Conservation (phyloP, 2,329 filamentous ascomycete genomes). For the Tolypocladium endophyticum region DNA sequence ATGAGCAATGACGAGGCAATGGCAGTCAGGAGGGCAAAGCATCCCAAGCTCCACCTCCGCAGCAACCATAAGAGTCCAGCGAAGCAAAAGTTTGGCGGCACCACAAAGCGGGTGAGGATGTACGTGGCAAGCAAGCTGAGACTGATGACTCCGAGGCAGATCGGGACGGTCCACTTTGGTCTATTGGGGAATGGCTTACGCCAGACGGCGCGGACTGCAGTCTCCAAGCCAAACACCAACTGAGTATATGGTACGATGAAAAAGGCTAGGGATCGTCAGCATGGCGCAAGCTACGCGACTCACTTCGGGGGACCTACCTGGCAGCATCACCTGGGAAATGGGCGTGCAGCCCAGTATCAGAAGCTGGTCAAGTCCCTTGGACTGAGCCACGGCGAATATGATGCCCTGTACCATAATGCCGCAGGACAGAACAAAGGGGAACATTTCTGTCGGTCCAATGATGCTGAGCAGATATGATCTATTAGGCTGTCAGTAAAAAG, state of each 20-base stretch:
- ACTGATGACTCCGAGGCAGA: slow-evolving; percentile 42
- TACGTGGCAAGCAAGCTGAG: slow-evolving; percentile 45
- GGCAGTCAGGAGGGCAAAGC: slow-evolving; percentile 41
- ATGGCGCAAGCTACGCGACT: background rate
- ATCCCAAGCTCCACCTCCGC: slow-evolving; percentile 46
- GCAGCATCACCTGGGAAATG: slow-evolving; percentile 48
- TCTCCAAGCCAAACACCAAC: slow-evolving; percentile 54
- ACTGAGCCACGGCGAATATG: slow-evolving; percentile 46
- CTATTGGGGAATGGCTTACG: slow-evolving; percentile 46
- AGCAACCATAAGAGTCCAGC: slow-evolving; percentile 60
- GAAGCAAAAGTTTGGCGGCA: slow-evolving; percentile 51
- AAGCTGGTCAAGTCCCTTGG: slow-evolving; percentile 40
- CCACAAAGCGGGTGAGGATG: slow-evolving; percentile 44
- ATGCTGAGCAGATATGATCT: slow-evolving; percentile 30
- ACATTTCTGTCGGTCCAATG: slow-evolving; percentile 36
- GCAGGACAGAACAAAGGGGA: slow-evolving; percentile 45
- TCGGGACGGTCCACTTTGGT: slow-evolving; percentile 47
- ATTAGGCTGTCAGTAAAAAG: background rate
- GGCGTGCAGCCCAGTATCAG: slow-evolving; percentile 40
- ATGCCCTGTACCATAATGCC: slow-evolving; percentile 49
- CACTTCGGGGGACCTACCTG: slow-evolving; percentile 31
- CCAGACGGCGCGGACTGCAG: slow-evolving; percentile 43
- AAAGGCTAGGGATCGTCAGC: slow-evolving; percentile 34
- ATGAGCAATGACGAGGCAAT: slow-evolving; percentile 40
- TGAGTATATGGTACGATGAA: slow-evolving; percentile 59